These are phyloP conservation scores for Kuraishia piskuri DNA, from an alignment of 805 yeast genomes.

Conservation along the genomic window DNA sequence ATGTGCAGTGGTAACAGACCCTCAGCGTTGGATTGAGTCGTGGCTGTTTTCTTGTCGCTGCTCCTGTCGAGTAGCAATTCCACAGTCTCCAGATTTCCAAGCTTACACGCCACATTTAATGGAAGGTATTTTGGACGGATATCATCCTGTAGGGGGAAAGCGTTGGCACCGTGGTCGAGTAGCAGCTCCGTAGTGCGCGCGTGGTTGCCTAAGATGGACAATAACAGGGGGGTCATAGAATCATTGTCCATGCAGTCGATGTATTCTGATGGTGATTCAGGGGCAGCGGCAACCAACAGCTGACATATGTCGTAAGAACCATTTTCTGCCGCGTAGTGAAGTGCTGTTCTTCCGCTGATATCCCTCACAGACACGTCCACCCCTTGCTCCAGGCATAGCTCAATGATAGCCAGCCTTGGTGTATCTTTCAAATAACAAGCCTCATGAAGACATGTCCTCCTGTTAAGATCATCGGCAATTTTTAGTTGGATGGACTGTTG, in stretches of 20 bases:
- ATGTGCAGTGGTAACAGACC: conserved; percentile 85
- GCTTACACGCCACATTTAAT: conserved; percentile 80
- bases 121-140: conserved; percentile 61
- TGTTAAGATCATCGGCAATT: conserved; percentile 62
- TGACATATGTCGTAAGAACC: conserved; percentile 37
- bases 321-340: conserved; percentile 75
- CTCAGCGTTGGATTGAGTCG: conserved; percentile 69
- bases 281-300: conserved; percentile 22
- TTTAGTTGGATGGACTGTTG: conserved; percentile 45
- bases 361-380: conserved; percentile 32
- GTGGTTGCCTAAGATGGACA: conserved; percentile 68
- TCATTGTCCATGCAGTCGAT: conserved; percentile 56
- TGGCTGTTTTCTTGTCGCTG: conserved; percentile 21
- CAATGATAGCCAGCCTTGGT: conserved; percentile 15
- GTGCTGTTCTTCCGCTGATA: conserved; percentile 67
- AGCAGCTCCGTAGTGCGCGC: conserved; percentile 43
- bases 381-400: conserved; percentile 14
- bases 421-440: conserved; percentile 24
- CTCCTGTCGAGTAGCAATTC: conserved; percentile 43
- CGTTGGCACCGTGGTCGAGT: conserved; percentile 39
- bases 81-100: conserved; percentile 68
- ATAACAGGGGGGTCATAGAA: conserved; percentile 73
- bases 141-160: conserved; percentile 38
- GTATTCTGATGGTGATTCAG: conserved; percentile 19
- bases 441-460: conserved; percentile 73